A percentile compares a stretch with the other conserved stretches of the same genome.
phyloP scores from a whole-genome alignment of 2,329 filamentous ascomycete genomes.

The Colletotrichum navitas region DNA sequence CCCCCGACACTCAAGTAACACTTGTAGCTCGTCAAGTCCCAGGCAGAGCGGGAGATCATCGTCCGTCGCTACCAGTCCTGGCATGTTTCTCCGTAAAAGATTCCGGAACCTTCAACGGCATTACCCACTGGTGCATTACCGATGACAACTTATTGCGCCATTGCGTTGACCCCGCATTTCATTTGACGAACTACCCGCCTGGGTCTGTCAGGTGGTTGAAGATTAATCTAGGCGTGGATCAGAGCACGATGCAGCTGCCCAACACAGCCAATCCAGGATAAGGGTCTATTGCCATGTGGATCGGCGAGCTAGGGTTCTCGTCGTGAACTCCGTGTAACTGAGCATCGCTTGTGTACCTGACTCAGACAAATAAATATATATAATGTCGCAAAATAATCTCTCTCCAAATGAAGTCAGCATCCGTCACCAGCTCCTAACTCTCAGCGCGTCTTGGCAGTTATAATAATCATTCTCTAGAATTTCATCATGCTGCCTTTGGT shows the following conservation, averaged over 20 bases:
- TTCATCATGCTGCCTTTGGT: conserved; percentile 32
- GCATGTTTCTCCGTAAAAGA: conserved; percentile 39
- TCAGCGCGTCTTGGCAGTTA: too few species aligned
- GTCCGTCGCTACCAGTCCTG: not conserved
- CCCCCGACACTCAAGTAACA: not conserved
- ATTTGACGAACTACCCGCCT: conserved; percentile 13
- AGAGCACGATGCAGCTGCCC: conserved; percentile 12
- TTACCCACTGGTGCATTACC: conserved; percentile 28
- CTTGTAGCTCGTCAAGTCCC: not conserved
- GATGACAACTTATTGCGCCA: conserved; percentile 41
- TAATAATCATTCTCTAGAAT: not conserved
- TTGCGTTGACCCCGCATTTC: conserved; percentile 24
- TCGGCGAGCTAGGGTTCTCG: conserved; percentile 28
- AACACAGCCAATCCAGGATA: not conserved
- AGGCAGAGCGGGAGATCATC: conserved; percentile 30
- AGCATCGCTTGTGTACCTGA: fast-evolving
- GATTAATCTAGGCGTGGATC: conserved; percentile 6
- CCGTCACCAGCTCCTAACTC: not conserved
- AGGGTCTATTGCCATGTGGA: conserved; percentile 8
- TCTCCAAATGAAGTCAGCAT: not conserved
- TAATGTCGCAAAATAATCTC: not conserved
- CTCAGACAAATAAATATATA: not conserved
- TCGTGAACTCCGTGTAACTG: too few species aligned
- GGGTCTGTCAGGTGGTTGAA: not conserved
- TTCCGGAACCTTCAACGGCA: conserved; percentile 32